Base-by-base conservation (phyloP, 2,329 filamentous ascomycete genomes). In the Teratosphaeria zuluensis region DNA sequence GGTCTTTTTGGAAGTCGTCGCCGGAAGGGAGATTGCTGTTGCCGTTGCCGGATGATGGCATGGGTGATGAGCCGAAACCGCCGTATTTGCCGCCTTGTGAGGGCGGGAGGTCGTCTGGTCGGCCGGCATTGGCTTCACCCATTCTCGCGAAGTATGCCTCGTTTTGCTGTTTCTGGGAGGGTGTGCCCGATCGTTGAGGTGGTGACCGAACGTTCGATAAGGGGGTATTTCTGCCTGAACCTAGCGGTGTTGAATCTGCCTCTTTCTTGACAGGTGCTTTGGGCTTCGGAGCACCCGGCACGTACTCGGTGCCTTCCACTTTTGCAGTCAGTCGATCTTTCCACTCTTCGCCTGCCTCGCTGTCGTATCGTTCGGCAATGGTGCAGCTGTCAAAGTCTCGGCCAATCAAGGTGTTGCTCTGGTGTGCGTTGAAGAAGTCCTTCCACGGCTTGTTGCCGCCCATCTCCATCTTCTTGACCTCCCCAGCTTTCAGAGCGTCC, bases 401-500 rank as follows among this genome's bases (percentile, higher is more conserved):
- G 2, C 70, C 72, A 31, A 76, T 74, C 56, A 78, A 67, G 48
- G 72, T 74, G 62, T 80, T 80, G 59, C 72, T 74, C 16, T 70
- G 58, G 63, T 81, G 78, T 30, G 65, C 62, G 57, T 95, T 88
- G 74, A 95, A 99, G 76, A 96, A 97, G 28, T 82, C 78, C 66
- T 87, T 87, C 87, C 91, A 97, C 16, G 85, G 82, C 62, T 88
- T 85, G 76, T 99, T 99, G 57, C 94, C 94, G 53, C 92, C 94
- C 24, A 88, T 80, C 60, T 92, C 85, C 94, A 99, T 97, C 65
- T 92, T 88, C 75, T 90, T 87, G 69, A 97, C 92, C 76, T 99
- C 94, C 68, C 83, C 83, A 64, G 85, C 84, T 75, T 99, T 99
- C 80, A 99, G 97, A 59, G 91, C 91, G 77, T 99, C 94, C 94